These are phyloP conservation scores for Psilocybe azurescens DNA, from an alignment of 768 basidiomycete genomes.

Conservation along the genomic window DNA sequence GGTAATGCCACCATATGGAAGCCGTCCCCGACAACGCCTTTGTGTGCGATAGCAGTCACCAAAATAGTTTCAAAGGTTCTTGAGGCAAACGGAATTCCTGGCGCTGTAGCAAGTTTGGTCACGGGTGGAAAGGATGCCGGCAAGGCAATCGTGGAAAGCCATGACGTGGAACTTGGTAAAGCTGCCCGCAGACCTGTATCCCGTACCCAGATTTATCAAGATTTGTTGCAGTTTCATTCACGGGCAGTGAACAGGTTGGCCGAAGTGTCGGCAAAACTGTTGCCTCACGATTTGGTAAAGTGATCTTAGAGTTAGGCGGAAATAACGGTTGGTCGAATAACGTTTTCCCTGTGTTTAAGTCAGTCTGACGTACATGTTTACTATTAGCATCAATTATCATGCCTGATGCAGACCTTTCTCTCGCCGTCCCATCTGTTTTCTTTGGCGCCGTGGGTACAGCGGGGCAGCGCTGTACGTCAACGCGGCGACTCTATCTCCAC, in stretches of 20 bases:
- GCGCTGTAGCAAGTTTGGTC: slow-evolving; percentile 82
- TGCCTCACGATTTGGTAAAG: slow-evolving; percentile 87
- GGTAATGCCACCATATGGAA: slow-evolving; percentile 98
- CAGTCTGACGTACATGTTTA: slow-evolving; percentile 22
- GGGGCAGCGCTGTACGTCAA: slow-evolving; percentile 88
- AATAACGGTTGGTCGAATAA: slow-evolving; percentile 77
- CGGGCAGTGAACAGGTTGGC: slow-evolving; percentile 90
- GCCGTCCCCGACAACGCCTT: slow-evolving; percentile 86
- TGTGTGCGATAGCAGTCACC: slow-evolving; percentile 91
- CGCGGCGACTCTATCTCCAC: slow-evolving; percentile 90
- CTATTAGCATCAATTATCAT: slow-evolving; percentile 84
- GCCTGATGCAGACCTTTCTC: slow-evolving; percentile 89
- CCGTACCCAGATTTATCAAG: slow-evolving; percentile 12
- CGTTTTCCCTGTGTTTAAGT: slow-evolving; percentile 14
- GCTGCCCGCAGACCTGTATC: neutral
- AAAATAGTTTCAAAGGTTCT: slow-evolving; percentile 83
- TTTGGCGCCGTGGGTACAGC: slow-evolving; percentile 91
- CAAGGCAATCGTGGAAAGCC: slow-evolving; percentile 75
- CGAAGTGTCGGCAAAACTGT: slow-evolving; percentile 88
- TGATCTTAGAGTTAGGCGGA: slow-evolving; percentile 90
- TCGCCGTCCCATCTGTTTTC: slow-evolving; percentile 90
- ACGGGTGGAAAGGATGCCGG: slow-evolving; percentile 86
- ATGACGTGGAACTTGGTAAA: slow-evolving; percentile 78
- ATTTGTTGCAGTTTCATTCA: slow-evolving; percentile 79
- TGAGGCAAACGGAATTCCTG: slow-evolving; percentile 82